These are phyloP conservation scores for Claviceps maximensis DNA, from an alignment of 2,329 filamentous ascomycete species.

Conservation along the genomic window DNA sequence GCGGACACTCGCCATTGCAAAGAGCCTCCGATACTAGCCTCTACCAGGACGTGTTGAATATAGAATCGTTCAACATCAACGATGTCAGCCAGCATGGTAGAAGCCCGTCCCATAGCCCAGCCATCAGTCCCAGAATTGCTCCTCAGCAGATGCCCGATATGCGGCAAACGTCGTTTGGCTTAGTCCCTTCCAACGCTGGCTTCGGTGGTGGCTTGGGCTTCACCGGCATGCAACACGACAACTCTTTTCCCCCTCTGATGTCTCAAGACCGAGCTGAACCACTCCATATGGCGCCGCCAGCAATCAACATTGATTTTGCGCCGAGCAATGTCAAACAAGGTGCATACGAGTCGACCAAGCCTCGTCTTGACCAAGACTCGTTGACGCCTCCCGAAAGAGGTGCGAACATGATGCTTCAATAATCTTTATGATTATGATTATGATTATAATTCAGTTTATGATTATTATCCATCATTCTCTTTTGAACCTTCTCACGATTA, in stretches of 20 bases:
- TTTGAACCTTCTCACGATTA: background rate
- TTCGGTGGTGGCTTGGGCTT: slow-evolving; percentile 20
- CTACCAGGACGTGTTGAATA: slow-evolving; percentile 65
- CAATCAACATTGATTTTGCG: slow-evolving; percentile 88
- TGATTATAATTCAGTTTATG: too few species aligned
- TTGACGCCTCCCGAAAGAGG: slow-evolving; percentile 68
- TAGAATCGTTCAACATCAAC: slow-evolving; percentile 69
- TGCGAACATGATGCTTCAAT: too few species aligned
- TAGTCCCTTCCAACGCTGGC: slow-evolving; percentile 26
- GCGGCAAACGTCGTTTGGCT: slow-evolving; percentile 31
- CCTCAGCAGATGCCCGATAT: slow-evolving; percentile 43
- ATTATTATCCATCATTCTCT: background rate
- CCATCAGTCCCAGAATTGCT: slow-evolving; percentile 48
- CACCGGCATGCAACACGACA: slow-evolving; percentile 26
- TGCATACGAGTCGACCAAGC: slow-evolving; percentile 38
- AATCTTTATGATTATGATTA: too few species aligned
- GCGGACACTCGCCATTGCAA: slow-evolving; percentile 69
- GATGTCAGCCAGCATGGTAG: slow-evolving; percentile 62
- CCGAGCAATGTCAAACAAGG: slow-evolving; percentile 46
- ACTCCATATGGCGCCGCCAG: slow-evolving; percentile 75
- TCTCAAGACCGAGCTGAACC: slow-evolving; percentile 42
- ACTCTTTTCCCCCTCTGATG: slow-evolving; percentile 41
- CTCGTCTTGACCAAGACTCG: slow-evolving; percentile 59
- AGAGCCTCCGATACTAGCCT: slow-evolving; percentile 57
- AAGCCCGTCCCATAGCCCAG: slow-evolving; percentile 65